phyloP scores from a whole-genome alignment of 306 rosid species.

The Lotus japonicus region DNA sequence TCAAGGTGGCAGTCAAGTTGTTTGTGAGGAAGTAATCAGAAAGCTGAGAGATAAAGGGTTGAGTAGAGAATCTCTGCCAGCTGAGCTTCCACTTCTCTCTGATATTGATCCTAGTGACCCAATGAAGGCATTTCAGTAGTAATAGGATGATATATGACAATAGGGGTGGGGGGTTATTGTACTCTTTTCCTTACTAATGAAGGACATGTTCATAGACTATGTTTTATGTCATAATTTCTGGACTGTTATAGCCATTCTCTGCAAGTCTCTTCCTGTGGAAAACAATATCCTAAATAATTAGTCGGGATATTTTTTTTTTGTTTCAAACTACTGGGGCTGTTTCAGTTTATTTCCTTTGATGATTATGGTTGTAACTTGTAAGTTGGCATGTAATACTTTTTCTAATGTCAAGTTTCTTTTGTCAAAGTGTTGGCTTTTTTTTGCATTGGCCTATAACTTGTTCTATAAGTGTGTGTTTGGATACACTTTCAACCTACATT shows the following conservation, averaged over 20 bases:
- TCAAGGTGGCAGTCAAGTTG: constrained; percentile 50
- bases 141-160: neutral
- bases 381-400: too few species aligned
- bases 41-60: constrained; percentile 53
- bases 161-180: neutral
- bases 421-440: too few species aligned
- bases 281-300: neutral
- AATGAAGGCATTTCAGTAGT: constrained; percentile 43
- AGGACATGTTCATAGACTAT: neutral
- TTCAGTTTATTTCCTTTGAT: too few species aligned
- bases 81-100: constrained; percentile 57
- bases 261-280: neutral
- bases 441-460: too few species aligned
- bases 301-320: too few species aligned
- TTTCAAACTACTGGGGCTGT: too few species aligned
- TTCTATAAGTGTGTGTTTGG: too few species aligned
- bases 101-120: constrained; percentile 66
- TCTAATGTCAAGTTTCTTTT: too few species aligned
- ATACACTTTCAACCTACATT: too few species aligned
- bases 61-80: constrained; percentile 40
- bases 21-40: constrained; percentile 56
- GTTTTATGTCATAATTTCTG: neutral
- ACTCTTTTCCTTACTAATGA: neutral
- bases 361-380: too few species aligned
- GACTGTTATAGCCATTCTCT: neutral